These are phyloP conservation scores for Penicillium silybi DNA, from an alignment of 495 filamentous ascomycete genomes.

Conservation along the genomic window DNA sequence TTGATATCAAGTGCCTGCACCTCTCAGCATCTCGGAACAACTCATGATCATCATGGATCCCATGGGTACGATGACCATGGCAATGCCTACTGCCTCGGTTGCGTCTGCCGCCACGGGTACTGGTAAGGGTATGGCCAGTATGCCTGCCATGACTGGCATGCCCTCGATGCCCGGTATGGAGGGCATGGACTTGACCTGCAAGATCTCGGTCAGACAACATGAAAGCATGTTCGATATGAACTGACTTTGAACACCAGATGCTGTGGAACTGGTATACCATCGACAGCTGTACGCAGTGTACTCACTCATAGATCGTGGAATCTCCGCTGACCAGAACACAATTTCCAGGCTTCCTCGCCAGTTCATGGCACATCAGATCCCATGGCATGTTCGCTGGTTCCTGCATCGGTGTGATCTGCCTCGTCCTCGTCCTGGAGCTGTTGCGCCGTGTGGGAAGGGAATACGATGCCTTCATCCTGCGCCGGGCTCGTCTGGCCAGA, in stretches of 20 bases:
- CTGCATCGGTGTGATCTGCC: slow-evolving; percentile 64
- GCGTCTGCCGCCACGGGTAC: background rate
- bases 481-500: slow-evolving; percentile 26
- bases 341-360: slow-evolving; percentile 55
- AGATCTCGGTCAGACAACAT: slow-evolving; percentile 37
- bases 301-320: background rate
- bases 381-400: slow-evolving; percentile 61
- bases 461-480: slow-evolving; percentile 58
- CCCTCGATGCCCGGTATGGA: slow-evolving; percentile 12
- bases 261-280: slow-evolving; percentile 75
- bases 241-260: slow-evolving; percentile 48
- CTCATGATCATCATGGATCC: slow-evolving; percentile 1
- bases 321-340: background rate
- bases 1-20: background rate
- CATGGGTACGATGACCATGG: slow-evolving; percentile 10
- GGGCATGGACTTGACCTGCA: slow-evolving; percentile 27
- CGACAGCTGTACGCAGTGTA: slow-evolving; percentile 49
- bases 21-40: background rate
- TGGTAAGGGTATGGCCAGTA: background rate
- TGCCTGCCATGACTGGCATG: background rate
- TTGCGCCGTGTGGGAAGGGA: slow-evolving; percentile 55
- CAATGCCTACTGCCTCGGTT: background rate
- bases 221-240: background rate
- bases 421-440: slow-evolving; percentile 61
- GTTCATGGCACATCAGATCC: slow-evolving; percentile 61